These are phyloP conservation scores for Melanomma pulvis-pyrius DNA, from an alignment of 495 filamentous ascomycete species.

Conservation along the genomic window DNA sequence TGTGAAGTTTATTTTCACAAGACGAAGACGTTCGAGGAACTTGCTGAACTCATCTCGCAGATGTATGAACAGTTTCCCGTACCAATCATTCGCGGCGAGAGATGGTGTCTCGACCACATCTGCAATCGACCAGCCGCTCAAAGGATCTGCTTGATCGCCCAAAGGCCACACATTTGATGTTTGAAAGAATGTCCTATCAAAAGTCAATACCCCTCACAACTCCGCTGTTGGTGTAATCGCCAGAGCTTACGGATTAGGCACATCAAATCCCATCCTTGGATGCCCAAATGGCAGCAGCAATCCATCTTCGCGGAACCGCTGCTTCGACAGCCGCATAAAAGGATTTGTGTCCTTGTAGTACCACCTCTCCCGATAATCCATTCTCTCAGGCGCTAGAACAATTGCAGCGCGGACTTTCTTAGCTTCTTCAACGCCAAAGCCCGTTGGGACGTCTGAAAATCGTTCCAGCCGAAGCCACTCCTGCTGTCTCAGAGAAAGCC, in stretches of 20 bases:
- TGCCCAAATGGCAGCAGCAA: slow-evolving; percentile 41
- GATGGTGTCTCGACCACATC: slow-evolving; percentile 20
- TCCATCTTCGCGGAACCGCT: slow-evolving; percentile 38
- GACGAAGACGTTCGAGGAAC: neutral
- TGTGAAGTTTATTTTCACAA: neutral
- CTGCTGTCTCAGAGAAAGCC: neutral
- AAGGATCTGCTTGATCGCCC: slow-evolving; percentile 37
- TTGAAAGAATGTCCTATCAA: slow-evolving; percentile 37
- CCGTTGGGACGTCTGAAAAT: neutral
- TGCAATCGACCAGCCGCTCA: slow-evolving; percentile 36
- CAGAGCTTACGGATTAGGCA: slow-evolving; percentile 43
- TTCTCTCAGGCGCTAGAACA: slow-evolving; percentile 22
- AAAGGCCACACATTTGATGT: slow-evolving; percentile 33
- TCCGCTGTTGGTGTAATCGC: too few species aligned
- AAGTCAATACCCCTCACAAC: neutral
- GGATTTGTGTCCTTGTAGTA: slow-evolving; percentile 19
- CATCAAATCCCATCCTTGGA: slow-evolving; percentile 25
- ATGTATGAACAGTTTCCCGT: slow-evolving; percentile 39
- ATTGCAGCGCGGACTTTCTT: slow-evolving; percentile 17
- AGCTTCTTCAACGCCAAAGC: slow-evolving; percentile 9
- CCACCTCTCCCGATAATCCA: slow-evolving; percentile 34
- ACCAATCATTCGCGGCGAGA: slow-evolving; percentile 38
- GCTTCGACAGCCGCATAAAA: slow-evolving; percentile 22
- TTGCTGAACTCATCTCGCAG: slow-evolving; percentile 11
- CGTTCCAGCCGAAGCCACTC: neutral